Percentiles rank a stretch among this genome's conserved stretches.
These are phyloP conservation scores for Jamesozyma gamospora DNA, from an alignment of 805 yeast species.

Conservation along the genomic window DNA sequence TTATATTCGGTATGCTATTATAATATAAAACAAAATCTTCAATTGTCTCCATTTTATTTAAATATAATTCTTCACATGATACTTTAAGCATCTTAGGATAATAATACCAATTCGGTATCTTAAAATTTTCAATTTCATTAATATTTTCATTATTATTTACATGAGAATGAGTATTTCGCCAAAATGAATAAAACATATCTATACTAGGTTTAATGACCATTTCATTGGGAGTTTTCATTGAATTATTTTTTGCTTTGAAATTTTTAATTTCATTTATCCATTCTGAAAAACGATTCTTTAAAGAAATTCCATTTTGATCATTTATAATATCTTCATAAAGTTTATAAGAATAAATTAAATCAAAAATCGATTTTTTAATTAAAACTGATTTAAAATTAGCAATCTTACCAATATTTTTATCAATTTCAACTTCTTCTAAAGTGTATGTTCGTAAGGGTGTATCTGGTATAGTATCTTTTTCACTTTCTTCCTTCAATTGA, in stretches of 20 bases:
- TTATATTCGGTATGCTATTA: conserved; percentile 7
- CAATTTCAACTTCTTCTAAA: background rate
- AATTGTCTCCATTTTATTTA: conserved; percentile 15
- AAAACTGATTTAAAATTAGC: conserved; percentile 8
- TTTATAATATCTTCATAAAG: conserved; percentile 13
- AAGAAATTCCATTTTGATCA: background rate
- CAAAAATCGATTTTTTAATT: conserved; percentile 21
- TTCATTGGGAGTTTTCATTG: background rate
- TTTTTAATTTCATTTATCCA: conserved; percentile 7
- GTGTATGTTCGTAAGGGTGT: conserved; percentile 1
- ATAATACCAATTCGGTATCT: conserved; percentile 20
- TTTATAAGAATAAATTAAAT: conserved; percentile 22
- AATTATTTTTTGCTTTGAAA: background rate
- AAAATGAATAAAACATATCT: conserved; percentile 14
- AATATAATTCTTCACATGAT: conserved; percentile 13
- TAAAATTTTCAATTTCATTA: conserved; percentile 15
- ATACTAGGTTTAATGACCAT: conserved; percentile 2
- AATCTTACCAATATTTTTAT: background rate
- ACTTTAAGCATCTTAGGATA: conserved; percentile 16
- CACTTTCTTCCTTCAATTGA: background rate
- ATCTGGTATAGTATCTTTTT: conserved; percentile 1
- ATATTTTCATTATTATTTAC: conserved; percentile 10
- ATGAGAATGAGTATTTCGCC: conserved; percentile 9
- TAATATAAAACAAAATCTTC: conserved; percentile 20
- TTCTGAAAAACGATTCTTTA: background rate